Conservation (phyloP, 345 rosid species). For the Lumnitzera racemosa region DNA sequence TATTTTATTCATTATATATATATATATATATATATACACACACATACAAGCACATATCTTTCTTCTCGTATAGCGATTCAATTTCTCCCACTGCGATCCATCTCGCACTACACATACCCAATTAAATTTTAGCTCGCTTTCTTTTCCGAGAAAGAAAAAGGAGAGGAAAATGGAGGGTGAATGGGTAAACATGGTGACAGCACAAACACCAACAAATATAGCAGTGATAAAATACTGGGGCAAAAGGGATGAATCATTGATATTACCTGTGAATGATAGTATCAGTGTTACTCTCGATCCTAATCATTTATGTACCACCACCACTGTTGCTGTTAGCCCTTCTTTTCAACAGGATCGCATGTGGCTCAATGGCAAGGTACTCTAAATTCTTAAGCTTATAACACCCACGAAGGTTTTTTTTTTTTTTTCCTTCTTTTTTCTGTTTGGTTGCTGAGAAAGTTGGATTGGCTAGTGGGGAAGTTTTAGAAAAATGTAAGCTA, state of each 20-base stretch:
- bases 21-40: too few species aligned
- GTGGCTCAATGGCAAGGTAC: constrained; percentile 99
- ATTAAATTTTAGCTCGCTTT: too few species aligned
- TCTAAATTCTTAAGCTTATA: too few species aligned
- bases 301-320: constrained; percentile 79
- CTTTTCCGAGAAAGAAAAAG: too few species aligned
- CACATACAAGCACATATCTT: too few species aligned
- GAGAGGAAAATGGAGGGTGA: constrained; percentile 36
- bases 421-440: background rate
- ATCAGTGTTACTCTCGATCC: constrained; percentile 96
- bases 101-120: too few species aligned
- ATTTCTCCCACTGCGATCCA: background rate
- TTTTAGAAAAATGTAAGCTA: too few species aligned
- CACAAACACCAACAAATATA: constrained; percentile 89
- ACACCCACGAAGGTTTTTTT: too few species aligned
- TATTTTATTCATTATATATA: too few species aligned
- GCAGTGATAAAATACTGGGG: constrained; percentile 99
- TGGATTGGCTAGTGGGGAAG: background rate
- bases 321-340: constrained; percentile 94
- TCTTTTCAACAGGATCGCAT: constrained; percentile 73
- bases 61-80: background rate
- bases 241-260: constrained; percentile 77
- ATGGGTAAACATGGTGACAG: constrained; percentile 82
- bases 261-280: constrained; percentile 91
- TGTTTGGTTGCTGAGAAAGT: background rate